A percentile compares a stretch with the other conserved stretches of the same genome.
These are phyloP conservation scores for Leccinum imitatum DNA, from an alignment of 768 basidiomycete genomes.

Conservation along the genomic window DNA sequence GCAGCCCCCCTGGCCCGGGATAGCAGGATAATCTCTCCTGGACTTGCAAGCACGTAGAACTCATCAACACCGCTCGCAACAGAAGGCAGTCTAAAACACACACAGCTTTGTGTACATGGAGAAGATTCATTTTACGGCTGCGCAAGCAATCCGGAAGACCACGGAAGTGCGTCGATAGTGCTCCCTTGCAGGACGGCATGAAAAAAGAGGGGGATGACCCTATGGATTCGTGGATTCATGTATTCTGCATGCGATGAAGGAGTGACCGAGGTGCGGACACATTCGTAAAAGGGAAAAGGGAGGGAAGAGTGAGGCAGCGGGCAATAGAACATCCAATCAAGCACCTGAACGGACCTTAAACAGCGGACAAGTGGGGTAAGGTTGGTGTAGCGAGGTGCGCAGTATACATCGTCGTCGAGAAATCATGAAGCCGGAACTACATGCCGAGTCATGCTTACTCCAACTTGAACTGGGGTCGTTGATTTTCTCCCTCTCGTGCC, in stretches of 20 bases:
- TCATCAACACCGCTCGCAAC: not conserved
- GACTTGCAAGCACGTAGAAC: not conserved
- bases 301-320: conserved; percentile 22
- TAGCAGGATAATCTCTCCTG: not conserved
- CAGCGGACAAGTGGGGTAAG: conserved; percentile 12
- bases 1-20: not conserved
- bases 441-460: conserved; percentile 10
- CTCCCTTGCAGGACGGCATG: conserved; percentile 3
- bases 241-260: conserved; percentile 10
- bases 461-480: not conserved
- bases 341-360: conserved; percentile 27
- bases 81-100: conserved; percentile 11
- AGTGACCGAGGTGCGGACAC: conserved; percentile 12
- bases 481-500: conserved; percentile 2
- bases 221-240: conserved; percentile 1
- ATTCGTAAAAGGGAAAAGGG: conserved; percentile 17
- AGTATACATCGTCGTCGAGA: conserved; percentile 5
- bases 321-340: conserved; percentile 17
- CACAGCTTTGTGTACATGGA: conserved; percentile 14
- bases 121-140: conserved; percentile 29
- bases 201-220: conserved; percentile 12
- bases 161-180: conserved; percentile 7
- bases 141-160: conserved; percentile 17
- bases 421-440: conserved; percentile 12
- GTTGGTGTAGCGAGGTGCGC: conserved; percentile 11